Base-by-base conservation (phyloP, 2,329 filamentous ascomycete species). In the Acrodontium crateriforme region DNA sequence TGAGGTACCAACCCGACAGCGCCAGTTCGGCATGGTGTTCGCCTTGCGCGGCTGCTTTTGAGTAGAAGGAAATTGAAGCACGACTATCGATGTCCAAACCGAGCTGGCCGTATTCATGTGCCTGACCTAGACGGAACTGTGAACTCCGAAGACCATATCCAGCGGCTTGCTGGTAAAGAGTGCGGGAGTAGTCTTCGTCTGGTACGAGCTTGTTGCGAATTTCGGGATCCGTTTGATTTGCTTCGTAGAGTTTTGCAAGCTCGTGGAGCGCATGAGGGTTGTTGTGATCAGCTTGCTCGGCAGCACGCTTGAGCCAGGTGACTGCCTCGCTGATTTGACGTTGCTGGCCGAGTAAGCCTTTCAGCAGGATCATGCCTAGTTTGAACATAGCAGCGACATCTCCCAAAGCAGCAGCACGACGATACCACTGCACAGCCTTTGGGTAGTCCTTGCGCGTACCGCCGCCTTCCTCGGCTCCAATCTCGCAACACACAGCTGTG, bases 391-490 rank as follows among this genome's bases (percentile, higher is more conserved):
- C 89, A 1, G 87, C 80, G 2, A 79, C 78, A 47, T 98, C 87
- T 3, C 89, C 87, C 3, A 95, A 65, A 9, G 78, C 78, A 8
- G 89, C 87, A 5, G 89, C 84, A 23, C 85, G 79, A 52, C 87
- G 84, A 56, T 98, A 98, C 89, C 89, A 98, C 53, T 95, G 87
- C 12, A 95, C 85, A 1, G 89, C 87, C 57, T 95, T 95, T 40
- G 87, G 58, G 1, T 83, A 82, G 47, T 98, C 89, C 44, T 78
- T 80, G 33, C 82, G 74, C 1, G 89, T 95, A 14, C 89, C 89
- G 28, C 89, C 89, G 16, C 85, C 87, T 45, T 92, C 85, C 49
- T 95, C 87, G 31, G 84, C 74, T 3, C 89, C 89, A 44, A 98
- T 83, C 53, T 98, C 89, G 49, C 89, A 95, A 59, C 89, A 98